A percentile compares a stretch with the other conserved stretches of the same genome.
phyloP scores from a whole-genome alignment of 306 rosid species.

The Echinosophora koreensis region DNA sequence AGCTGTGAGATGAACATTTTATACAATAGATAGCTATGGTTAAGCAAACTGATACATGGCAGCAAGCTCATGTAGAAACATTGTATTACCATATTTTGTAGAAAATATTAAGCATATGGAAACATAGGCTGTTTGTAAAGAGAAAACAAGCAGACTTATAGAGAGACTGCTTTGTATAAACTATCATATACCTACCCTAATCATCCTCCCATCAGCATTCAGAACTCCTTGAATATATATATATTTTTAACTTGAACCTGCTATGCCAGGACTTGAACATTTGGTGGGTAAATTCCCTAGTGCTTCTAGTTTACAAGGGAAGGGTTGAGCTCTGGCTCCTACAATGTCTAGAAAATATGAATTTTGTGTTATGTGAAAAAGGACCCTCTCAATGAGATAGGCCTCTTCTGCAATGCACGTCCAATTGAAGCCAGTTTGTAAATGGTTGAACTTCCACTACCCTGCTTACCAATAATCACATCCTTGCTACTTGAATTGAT shows the following conservation, averaged over 20 bases:
- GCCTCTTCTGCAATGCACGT: conserved; percentile 55
- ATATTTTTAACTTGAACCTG: background rate
- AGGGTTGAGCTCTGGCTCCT: conserved; percentile 65
- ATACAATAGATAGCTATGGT: background rate
- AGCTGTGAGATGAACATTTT: too few species aligned
- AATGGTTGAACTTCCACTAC: conserved; percentile 30
- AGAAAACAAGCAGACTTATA: background rate
- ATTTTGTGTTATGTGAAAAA: conserved; percentile 49
- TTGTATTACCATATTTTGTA: background rate
- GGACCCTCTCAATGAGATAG: conserved; percentile 61
- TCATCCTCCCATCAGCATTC: background rate
- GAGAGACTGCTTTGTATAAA: background rate
- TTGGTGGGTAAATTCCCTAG: background rate
- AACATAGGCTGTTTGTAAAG: background rate
- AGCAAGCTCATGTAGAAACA: background rate
- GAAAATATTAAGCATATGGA: background rate
- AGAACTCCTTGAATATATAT: background rate
- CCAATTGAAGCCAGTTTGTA: conserved; percentile 51
- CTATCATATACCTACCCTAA: background rate
- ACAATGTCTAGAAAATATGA: conserved; percentile 45
- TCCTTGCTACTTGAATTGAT: conserved; percentile 17
- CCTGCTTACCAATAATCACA: conserved; percentile 43
- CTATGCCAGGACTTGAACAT: background rate
- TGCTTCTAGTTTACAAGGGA: conserved; percentile 40
- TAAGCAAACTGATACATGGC: background rate